Base-by-base conservation (phyloP, 2,329 filamentous ascomycete species). In the Hypoxylon rubiginosum region DNA sequence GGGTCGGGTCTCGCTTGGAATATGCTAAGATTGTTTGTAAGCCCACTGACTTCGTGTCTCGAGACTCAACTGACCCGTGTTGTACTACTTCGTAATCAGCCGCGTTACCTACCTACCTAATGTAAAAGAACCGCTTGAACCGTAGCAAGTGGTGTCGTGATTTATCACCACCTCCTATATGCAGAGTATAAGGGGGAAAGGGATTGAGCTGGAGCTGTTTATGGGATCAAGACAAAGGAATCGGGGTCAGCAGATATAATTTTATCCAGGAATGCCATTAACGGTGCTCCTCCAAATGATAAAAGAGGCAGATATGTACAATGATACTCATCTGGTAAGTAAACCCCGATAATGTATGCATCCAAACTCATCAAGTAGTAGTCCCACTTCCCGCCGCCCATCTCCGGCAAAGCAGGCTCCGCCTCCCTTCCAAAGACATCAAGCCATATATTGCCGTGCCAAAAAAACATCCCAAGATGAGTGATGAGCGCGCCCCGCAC, bases 301-400 rank as follows among this genome's bases (percentile, higher is more conserved):
- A 62, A 61, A n/a, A n/a, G 43, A 63, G 62, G 59, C 24, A 63
- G 59, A 46, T 68, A 68, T 68, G 57, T 68, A 68, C 66, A 64
- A 64, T 56, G 39, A 66, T 58, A 61, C 62, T 55, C 61, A 45
- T 66, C 49, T 51, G 50, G 36, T 36, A 43, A 45, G 41, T 53
- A 28, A 55, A 51, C 61, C 43, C 60, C 43, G 50, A 57, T 49
- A 55, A 46, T 54, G 58, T 41, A 54, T 57, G 48, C 58, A 62
- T 51, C 49, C 34, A 51, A 17, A n/a, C 6, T 21, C 24, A n/a
- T 49, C 2, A 32, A 58, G 54, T 56, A 46, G 54, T 62, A 28
- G 34, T 49, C 46, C 52, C 19, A 30, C 24, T 39, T 57, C 57
- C 32, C 41, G 36, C 57, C 34, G 17, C 34, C 34, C 17, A 39